Evolutionary conservation across 1,284 basidiomycete genomes (phyloP).

Genomic region (Amylostereum areolatum): DNA sequence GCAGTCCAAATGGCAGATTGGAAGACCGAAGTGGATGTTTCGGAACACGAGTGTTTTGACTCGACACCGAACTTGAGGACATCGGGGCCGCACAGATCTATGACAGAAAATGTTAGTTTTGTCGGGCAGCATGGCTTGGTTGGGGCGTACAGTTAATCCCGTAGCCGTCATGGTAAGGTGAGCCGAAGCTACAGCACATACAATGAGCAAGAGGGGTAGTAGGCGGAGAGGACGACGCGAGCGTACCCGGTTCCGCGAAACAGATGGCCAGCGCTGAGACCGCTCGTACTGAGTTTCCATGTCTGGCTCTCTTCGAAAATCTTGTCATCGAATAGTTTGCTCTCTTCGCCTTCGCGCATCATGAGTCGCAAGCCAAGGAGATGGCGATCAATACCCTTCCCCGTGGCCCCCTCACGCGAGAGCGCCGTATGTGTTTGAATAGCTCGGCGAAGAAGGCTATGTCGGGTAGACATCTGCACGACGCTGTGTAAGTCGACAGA

Average conservation of each 20-base stretch:
- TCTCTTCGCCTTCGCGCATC: slow-evolving; percentile 40
- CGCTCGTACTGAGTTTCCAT: slow-evolving; percentile 93
- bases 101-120: background rate
- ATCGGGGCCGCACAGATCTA: slow-evolving; percentile 80
- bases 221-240: slow-evolving; percentile 7
- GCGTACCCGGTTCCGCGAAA: slow-evolving; percentile 88
- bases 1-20: slow-evolving; percentile 64
- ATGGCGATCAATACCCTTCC: slow-evolving; percentile 89
- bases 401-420: slow-evolving; percentile 77
- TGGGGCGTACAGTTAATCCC: slow-evolving; percentile 78
- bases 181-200: slow-evolving; percentile 54
- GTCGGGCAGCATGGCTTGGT: slow-evolving; percentile 4
- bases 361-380: slow-evolving; percentile 80
- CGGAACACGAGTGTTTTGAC: slow-evolving; percentile 70
- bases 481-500: too few species aligned
- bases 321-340: slow-evolving; percentile 70
- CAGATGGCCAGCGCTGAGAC: slow-evolving; percentile 78
- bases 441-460: slow-evolving; percentile 60
- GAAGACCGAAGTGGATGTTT: slow-evolving; percentile 72
- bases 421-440: slow-evolving; percentile 70
- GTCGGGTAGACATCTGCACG: slow-evolving; percentile 22
- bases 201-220: background rate
- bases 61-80: slow-evolving; percentile 95
- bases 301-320: slow-evolving; percentile 74
- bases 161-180: slow-evolving; percentile 79